These are phyloP conservation scores for Glycine soja DNA, from an alignment of 306 rosid species.

Conservation along the genomic window DNA sequence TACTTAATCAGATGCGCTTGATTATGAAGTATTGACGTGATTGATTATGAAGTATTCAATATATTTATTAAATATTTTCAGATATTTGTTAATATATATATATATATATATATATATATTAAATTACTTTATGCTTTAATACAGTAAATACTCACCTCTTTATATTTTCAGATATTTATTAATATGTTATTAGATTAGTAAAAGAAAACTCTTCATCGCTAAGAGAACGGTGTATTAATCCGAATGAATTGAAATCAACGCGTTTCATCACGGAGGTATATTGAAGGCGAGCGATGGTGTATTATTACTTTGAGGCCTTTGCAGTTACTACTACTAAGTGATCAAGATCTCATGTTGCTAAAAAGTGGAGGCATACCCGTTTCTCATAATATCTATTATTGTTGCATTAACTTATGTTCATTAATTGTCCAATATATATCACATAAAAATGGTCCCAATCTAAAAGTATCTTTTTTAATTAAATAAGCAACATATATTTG, in stretches of 20 bases:
- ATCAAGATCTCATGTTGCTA: constrained; percentile 25
- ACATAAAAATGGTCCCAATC: constrained; percentile 44
- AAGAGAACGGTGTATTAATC: neutral
- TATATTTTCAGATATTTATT: too few relatives aligned
- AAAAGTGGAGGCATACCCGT: constrained; percentile 20
- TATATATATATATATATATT: too few relatives aligned
- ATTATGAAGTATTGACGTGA: too few relatives aligned
- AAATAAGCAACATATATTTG: constrained; percentile 38
- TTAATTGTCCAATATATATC: neutral
- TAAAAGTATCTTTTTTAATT: constrained; percentile 30
- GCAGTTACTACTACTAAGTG: neutral
- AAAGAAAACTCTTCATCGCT: too few relatives aligned
- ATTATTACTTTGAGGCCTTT: constrained; percentile 21
- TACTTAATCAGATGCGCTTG: too few relatives aligned
- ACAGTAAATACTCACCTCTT: too few relatives aligned
- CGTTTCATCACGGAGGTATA: neutral
- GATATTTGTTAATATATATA: too few relatives aligned
- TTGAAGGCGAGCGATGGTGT: neutral
- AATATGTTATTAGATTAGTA: too few relatives aligned
- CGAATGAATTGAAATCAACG: neutral
- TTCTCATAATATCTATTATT: constrained; percentile 36
- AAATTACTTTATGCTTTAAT: too few relatives aligned
- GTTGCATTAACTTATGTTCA: constrained; percentile 35
- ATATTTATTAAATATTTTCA: too few relatives aligned
- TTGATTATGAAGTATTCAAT: too few relatives aligned